Conservation (phyloP, 306 rosid genomes). For the Vicia sativa region DNA sequence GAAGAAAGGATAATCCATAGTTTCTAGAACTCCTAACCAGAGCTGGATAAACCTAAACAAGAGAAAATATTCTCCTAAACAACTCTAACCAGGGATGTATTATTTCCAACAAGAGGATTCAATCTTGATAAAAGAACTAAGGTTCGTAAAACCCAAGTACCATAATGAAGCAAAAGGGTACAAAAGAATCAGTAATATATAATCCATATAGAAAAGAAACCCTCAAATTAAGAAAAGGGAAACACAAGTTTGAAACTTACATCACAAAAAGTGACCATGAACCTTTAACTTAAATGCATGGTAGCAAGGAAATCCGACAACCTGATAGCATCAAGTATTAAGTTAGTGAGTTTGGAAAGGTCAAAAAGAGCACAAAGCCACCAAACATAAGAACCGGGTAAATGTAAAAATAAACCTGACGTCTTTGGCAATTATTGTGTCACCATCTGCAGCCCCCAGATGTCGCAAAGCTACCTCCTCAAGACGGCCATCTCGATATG, state of each 20-base stretch:
- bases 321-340: constrained; percentile 57
- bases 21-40: too few species aligned
- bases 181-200: constrained; percentile 6
- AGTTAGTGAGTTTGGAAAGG: constrained; percentile 33
- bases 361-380: neutral
- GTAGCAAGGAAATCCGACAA: constrained; percentile 81
- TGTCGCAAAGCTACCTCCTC: constrained; percentile 85
- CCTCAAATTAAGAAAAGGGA: constrained; percentile 23
- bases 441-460: constrained; percentile 90
- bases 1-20: too few species aligned
- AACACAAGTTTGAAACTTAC: constrained; percentile 53
- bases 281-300: constrained; percentile 73
- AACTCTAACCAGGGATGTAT: neutral
- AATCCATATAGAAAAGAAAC: constrained; percentile 1
- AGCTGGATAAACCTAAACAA: too few species aligned
- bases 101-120: neutral
- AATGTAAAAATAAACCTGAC: constrained; percentile 59
- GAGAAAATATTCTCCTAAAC: too few species aligned
- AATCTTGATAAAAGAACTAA: neutral
- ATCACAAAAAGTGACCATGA: constrained; percentile 27
- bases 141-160: constrained; percentile 14
- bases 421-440: constrained; percentile 77
- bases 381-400: constrained; percentile 7
- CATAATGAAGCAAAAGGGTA: constrained; percentile 14
- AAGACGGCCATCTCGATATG: constrained; percentile 74